Evolutionary conservation across 352 stramenopile species (phyloP), one percentile per base, ranked within the genome.

Genomic region (Globisporangium spiculum): DNA sequence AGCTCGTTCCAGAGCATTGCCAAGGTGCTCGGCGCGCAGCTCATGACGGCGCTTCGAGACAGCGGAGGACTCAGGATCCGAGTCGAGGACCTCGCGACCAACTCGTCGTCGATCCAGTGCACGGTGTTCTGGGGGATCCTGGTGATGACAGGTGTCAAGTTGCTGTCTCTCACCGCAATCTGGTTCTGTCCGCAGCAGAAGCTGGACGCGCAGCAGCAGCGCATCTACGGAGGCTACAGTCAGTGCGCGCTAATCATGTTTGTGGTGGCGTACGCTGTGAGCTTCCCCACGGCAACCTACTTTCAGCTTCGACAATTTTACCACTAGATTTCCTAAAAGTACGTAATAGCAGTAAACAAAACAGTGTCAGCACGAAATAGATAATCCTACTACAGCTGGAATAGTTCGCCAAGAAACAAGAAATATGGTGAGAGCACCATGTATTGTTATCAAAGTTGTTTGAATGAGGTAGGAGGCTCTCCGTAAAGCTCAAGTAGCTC

Each of bases 221-320:
- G 79, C 22, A 63, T 81, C 20, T 80, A 83, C 60, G 79, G 76
- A n/a, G 73, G 76, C n/a, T 84, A 80, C 79, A 84, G 65, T 46
- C 57, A 50, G 4, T 26, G 60, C 26, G 61, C 75, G 2, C 63
- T 75, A 4, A 16, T 69, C 10, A 41, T 71, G 26, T 68, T 84
- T 5, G 36, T 65, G 1, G 5, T 76, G 0, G 72, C 63, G 16
- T 83, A 79, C 36, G 67, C 52, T 3, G 22, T 68, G 18, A 65
- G 68, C 56, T 76, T 63, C 62, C 38, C 53, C 0, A 24, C 59
- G 46, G 62, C 63, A 57, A 65, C 24, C 12, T 72, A 72, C 32
- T 52, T 41, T 24, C 67, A 72, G 60, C 60, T 64, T 20, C 41
- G 24, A 14, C 26, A 9, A 4, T 32, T 71, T 4, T 24, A 26